A percentile compares a stretch with the other conserved stretches of the same genome.
Conservation (phyloP, 352 stramenopile genomes). For the Globisporangium spiculum region DNA sequence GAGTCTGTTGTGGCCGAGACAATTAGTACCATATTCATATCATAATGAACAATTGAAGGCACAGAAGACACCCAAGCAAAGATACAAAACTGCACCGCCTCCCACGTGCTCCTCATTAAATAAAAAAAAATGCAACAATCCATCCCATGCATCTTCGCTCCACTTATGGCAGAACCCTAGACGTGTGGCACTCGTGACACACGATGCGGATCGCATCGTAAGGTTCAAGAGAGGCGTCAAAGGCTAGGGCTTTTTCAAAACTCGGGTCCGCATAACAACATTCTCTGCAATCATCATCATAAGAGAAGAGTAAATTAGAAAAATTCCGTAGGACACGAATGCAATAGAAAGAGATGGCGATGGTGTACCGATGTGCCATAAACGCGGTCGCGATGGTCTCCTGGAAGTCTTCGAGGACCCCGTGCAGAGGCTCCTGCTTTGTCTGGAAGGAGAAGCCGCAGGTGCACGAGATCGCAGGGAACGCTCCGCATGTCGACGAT, state of each 20-base stretch:
- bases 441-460: conserved; percentile 56
- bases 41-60: not conserved
- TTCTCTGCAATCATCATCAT: conserved; percentile 26
- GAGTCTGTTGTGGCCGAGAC: too few species aligned
- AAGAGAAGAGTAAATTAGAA: not conserved
- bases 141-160: not conserved
- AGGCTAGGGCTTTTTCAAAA: conserved; percentile 37
- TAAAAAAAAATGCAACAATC: not conserved
- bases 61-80: not conserved
- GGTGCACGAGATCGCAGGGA: conserved; percentile 33
- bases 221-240: conserved; percentile 12
- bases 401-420: conserved; percentile 58
- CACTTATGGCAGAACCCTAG: conserved; percentile 5
- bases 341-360: not conserved
- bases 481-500: not conserved
- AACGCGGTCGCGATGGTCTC: conserved; percentile 55
- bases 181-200: conserved; percentile 11
- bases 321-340: not conserved
- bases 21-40: not conserved
- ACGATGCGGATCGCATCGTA: conserved; percentile 13
- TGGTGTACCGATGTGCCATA: conserved; percentile 50
- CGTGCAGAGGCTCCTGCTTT: conserved; percentile 46
- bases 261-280: conserved; percentile 42
- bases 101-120: conserved; percentile 9
- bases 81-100: conserved; percentile 1